Conservation (phyloP, 2,329 filamentous ascomycete species). For the Thielaviopsis musarum region DNA sequence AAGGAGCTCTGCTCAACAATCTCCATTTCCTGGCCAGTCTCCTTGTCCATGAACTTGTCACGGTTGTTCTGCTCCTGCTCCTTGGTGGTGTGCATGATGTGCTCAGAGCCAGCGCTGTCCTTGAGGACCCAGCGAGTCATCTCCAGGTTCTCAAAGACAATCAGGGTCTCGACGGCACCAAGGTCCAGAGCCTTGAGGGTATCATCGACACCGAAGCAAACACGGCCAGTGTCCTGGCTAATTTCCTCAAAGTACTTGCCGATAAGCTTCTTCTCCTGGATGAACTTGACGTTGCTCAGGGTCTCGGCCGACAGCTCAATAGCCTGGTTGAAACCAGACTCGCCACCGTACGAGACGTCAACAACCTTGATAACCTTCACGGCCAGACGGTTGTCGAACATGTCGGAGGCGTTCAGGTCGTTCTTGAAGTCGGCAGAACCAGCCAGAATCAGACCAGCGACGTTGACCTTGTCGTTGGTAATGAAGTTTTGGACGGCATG, state of each 20-base stretch:
- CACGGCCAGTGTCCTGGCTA: constrained; percentile 87
- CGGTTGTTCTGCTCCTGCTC: constrained; percentile 52
- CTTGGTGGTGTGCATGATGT: constrained; percentile 79
- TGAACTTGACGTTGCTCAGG: constrained; percentile 97
- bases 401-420: constrained; percentile 89
- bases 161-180: constrained; percentile 83
- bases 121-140: constrained; percentile 85
- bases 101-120: constrained; percentile 52
- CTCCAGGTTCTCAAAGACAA: constrained; percentile 95
- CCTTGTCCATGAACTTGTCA: constrained; percentile 82
- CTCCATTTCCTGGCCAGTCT: constrained; percentile 95
- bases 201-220: constrained; percentile 97
- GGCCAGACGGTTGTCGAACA: constrained; percentile 86
- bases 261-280: constrained; percentile 99
- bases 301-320: constrained; percentile 93
- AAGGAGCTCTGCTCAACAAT: constrained; percentile 74
- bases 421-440: constrained; percentile 99
- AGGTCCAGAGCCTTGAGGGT: constrained; percentile 93
- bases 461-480: constrained; percentile 95
- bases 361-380: constrained; percentile 98
- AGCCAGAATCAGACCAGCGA: constrained; percentile 84
- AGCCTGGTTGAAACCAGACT: constrained; percentile 99
- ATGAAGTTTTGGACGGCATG: constrained; percentile 98
- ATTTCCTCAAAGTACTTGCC: constrained; percentile 99
- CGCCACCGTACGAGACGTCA: constrained; percentile 94